These are phyloP conservation scores for Quercus parvula DNA, from an alignment of 306 rosid species.

Conservation along the genomic window DNA sequence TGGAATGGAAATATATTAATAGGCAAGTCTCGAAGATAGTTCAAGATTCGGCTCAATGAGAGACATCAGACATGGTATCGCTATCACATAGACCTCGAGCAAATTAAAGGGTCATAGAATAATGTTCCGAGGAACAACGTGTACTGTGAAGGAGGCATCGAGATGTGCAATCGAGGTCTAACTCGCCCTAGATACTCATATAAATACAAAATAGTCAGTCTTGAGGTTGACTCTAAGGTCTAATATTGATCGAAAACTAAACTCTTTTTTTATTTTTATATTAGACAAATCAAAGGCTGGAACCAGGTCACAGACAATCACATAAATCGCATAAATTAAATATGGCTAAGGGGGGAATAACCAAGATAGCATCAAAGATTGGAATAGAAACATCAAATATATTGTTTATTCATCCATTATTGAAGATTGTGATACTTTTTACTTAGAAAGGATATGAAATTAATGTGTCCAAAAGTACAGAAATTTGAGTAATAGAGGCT, in stretches of 20 bases:
- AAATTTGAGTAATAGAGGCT: constrained; percentile 46
- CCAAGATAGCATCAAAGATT: constrained; percentile 36
- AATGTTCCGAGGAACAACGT: constrained; percentile 32
- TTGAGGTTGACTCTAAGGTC: constrained; percentile 36
- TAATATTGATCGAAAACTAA: neutral
- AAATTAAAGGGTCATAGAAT: constrained; percentile 28
- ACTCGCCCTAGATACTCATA: constrained; percentile 20
- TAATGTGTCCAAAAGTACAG: constrained; percentile 46
- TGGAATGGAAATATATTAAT: neutral
- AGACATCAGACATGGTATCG: constrained; percentile 44
- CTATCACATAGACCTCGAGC: constrained; percentile 26
- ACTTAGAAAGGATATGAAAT: constrained; percentile 27
- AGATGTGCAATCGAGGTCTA: constrained; percentile 40
- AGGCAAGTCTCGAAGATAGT: constrained; percentile 17
- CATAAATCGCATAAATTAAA: constrained; percentile 13
- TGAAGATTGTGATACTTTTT: constrained; percentile 32
- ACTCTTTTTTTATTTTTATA: constrained; percentile 2
- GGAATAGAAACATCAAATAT: constrained; percentile 69
- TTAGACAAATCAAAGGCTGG: constrained; percentile 2
- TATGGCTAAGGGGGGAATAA: neutral
- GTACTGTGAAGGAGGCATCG: constrained; percentile 35
- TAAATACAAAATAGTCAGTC: constrained; percentile 51
- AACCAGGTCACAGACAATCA: constrained; percentile 28
- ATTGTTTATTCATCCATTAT: constrained; percentile 35
- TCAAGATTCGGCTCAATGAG: constrained; percentile 6